phyloP scores from a whole-genome alignment of 768 basidiomycete species.

The Tylopilus rubrobrunneus region DNA sequence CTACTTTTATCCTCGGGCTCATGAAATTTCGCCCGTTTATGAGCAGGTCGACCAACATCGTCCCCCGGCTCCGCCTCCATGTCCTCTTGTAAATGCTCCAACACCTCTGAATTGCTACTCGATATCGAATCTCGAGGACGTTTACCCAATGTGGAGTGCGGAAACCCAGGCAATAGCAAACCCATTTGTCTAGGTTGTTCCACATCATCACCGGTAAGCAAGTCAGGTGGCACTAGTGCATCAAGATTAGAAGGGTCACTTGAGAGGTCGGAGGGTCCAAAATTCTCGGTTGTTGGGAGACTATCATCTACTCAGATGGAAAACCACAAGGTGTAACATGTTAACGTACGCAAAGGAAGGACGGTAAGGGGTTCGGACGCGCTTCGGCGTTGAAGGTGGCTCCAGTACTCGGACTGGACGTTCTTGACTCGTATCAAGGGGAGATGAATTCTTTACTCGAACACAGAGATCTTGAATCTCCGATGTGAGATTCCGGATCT shows the following conservation, averaged over 20 bases:
- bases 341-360: slow-evolving; percentile 25
- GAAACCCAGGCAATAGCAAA: slow-evolving; percentile 34
- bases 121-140: slow-evolving; percentile 52
- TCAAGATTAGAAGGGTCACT: slow-evolving; percentile 23
- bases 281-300: slow-evolving; percentile 16
- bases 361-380: slow-evolving; percentile 29
- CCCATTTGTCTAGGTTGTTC: slow-evolving; percentile 14
- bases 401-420: slow-evolving; percentile 22
- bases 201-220: slow-evolving; percentile 2
- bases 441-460: slow-evolving; percentile 11
- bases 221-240: slow-evolving; percentile 5
- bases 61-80: slow-evolving; percentile 38
- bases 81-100: slow-evolving; percentile 42
- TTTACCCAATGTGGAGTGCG: slow-evolving; percentile 59
- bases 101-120: slow-evolving; percentile 38
- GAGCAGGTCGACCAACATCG: slow-evolving; percentile 40
- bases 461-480: slow-evolving; percentile 34
- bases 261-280: slow-evolving; percentile 16
- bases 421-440: slow-evolving; percentile 9
- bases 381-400: slow-evolving; percentile 33
- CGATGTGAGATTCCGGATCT: slow-evolving; percentile 34
- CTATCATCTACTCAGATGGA: slow-evolving; percentile 18
- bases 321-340: neutral
- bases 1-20: slow-evolving; percentile 25
- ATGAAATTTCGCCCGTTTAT: slow-evolving; percentile 48